phyloP scores from a whole-genome alignment of 257 asterid species.

The Mentha longifolia region DNA sequence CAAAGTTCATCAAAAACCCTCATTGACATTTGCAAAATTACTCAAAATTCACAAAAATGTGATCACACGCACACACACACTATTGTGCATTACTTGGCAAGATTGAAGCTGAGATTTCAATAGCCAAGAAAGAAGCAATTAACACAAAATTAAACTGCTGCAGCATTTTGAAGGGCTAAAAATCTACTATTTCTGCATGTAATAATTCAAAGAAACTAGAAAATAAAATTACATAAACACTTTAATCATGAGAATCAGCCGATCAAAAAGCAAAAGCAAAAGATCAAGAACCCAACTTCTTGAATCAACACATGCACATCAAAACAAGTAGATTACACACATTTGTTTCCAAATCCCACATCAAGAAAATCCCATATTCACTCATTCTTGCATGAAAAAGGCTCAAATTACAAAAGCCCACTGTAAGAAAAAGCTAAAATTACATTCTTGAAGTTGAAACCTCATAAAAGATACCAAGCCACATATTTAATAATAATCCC shows the following conservation, averaged over 20 bases:
- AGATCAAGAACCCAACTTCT: constrained; percentile 43
- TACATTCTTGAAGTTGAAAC: no score
- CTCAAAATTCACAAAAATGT: constrained; percentile 31
- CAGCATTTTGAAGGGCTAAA: constrained; percentile 2
- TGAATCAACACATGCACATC: constrained; percentile 54
- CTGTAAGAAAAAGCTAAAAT: constrained; percentile 30
- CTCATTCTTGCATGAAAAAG: constrained; percentile 40
- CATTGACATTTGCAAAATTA: background rate
- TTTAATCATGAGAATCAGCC: constrained; percentile 38
- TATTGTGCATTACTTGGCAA: background rate
- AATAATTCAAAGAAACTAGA: constrained; percentile 29
- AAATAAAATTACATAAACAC: background rate
- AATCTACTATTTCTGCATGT: constrained; percentile 35
- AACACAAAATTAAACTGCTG: constrained; percentile 12
- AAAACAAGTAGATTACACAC: constrained; percentile 37
- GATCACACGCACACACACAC: constrained; percentile 30
- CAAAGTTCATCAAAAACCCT: constrained; percentile 25
- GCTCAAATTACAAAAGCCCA: constrained; percentile 37
- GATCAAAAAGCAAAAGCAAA: constrained; percentile 28
- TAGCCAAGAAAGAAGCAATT: constrained; percentile 15
- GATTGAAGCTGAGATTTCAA: constrained; percentile 22
- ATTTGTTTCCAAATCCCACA: constrained; percentile 49
- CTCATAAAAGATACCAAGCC: constrained; percentile 26
- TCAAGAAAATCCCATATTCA: constrained; percentile 30
- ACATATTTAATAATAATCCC: background rate